Evolutionary conservation across 495 filamentous ascomycete genomes (phyloP), one percentile per base, ranked within the genome.

Genomic region (Aspergillus affinis): DNA sequence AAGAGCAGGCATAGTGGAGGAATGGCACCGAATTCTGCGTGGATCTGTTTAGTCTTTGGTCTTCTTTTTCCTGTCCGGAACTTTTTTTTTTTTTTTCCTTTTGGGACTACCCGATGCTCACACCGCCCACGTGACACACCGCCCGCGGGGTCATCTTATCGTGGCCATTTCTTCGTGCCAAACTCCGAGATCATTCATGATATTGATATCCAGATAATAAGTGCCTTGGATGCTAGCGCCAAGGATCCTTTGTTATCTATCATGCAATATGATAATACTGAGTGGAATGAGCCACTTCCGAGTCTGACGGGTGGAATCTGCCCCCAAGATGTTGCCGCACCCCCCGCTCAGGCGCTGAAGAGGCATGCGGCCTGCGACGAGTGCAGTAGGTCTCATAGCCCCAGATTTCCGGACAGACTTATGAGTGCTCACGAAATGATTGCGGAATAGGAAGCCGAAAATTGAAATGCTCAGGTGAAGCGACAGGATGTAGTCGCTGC

Each of bases 61-160:
- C 19, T 23, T 54, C 51, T 54, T 65, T 51, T 53, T 58, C 61
- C 62, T 62, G 60, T 61, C 61, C 69, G 27, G 45, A 47, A 26
- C 49, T 57, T 54, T 67, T 67, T 69, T 72, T 73, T 71, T 72
- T 70, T 73, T 74, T 67, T 74, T 67, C 63, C 60, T 59, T 65
- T 59, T 59, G 56, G 26, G 54, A 48, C n/a, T 20, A 48, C 50
- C 55, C 51, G 48, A 50, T 48, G 50, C 32, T 0, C 60, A 72
- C 60, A 80, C 77, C 77, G 76, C 75, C 71, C 75, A 78, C 72
- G 71, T 78, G 75, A 77, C 59, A 66, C 56, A 75, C 77, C 74
- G 72, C 70, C 66, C 67, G 61, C 47, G n/a, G 48, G 48, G 48
- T 53, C 50, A 48, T 62, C 57, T 66, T 56, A 61, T 59, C 54